These are phyloP conservation scores for Fusarium odoratissimum DNA, from an alignment of 2,329 filamentous ascomycete species.

Conservation along the genomic window DNA sequence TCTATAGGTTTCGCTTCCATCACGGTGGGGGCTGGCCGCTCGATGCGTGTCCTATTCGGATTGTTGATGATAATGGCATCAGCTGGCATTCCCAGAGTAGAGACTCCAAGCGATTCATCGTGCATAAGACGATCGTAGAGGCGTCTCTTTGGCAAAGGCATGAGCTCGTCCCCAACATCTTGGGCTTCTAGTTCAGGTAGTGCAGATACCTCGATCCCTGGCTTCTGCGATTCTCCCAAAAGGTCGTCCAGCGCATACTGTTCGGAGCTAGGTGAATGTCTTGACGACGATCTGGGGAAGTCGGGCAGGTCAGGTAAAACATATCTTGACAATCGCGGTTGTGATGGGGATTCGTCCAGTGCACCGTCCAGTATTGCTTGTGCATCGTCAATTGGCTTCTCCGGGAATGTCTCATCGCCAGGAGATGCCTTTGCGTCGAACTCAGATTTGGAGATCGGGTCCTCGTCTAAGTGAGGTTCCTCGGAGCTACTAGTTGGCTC, in stretches of 20 bases:
- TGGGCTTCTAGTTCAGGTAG: conserved; percentile 14
- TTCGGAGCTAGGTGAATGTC: background rate
- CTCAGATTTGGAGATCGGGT: background rate
- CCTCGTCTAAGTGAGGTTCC: background rate
- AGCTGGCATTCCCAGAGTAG: conserved; percentile 52
- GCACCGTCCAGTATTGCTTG: background rate
- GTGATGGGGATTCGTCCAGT: background rate
- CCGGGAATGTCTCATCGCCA: background rate
- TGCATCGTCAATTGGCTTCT: background rate
- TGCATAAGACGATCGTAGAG: conserved; percentile 46
- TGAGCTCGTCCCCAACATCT: background rate
- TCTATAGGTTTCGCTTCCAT: conserved; percentile 33
- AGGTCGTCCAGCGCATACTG: conserved; percentile 1
- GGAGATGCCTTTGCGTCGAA: background rate
- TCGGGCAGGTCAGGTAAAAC: background rate
- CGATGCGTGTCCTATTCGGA: conserved; percentile 46
- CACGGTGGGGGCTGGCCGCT: conserved; percentile 25
- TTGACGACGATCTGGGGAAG: background rate
- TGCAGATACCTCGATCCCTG: background rate
- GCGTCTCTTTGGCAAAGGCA: background rate
- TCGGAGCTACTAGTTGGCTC: background rate
- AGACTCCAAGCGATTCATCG: conserved; percentile 47
- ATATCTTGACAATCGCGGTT: background rate
- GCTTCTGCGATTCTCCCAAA: background rate
- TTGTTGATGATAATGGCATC: conserved; percentile 61